These are phyloP conservation scores for Cantharellus cinnabarinus DNA, from an alignment of 768 basidiomycete genomes.

Conservation along the genomic window DNA sequence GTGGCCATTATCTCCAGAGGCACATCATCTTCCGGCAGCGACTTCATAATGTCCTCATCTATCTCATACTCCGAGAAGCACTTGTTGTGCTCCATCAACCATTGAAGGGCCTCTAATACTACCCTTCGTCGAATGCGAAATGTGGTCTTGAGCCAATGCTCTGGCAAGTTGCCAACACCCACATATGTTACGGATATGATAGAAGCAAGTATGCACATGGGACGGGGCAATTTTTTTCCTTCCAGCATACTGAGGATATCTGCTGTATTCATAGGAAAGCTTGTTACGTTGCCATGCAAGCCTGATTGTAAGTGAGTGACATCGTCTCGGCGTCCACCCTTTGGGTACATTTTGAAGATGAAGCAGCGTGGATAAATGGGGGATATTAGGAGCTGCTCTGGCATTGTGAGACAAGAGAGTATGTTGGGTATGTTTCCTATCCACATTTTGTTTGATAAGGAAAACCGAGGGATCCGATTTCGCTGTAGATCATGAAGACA, in stretches of 20 bases:
- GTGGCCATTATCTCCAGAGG: conserved; percentile 15
- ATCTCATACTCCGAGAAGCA: conserved; percentile 18
- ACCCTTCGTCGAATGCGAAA: conserved; percentile 17
- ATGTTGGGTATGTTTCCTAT: conserved; percentile 18
- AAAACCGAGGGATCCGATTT: not conserved
- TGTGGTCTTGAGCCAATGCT: conserved; percentile 13
- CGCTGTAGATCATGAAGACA: not conserved
- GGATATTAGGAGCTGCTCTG: conserved; percentile 21
- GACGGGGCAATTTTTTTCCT: conserved; percentile 19
- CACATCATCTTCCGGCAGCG: conserved; percentile 18
- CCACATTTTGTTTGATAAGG: conserved; percentile 23
- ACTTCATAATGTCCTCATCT: conserved; percentile 5
- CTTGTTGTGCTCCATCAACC: conserved; percentile 21
- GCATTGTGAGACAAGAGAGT: conserved; percentile 16
- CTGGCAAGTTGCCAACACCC: conserved; percentile 14
- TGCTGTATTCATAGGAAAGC: conserved; percentile 14
- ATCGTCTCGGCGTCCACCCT: conserved; percentile 7
- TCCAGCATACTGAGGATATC: conserved; percentile 17
- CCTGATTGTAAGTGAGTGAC: conserved; percentile 10
- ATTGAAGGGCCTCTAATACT: conserved; percentile 17
- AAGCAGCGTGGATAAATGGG: conserved; percentile 12
- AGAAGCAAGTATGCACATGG: conserved; percentile 14
- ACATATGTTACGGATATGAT: conserved; percentile 20
- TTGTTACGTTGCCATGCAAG: conserved; percentile 20
- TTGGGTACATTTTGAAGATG: conserved; percentile 7